These are phyloP conservation scores for Juglanconis oblonga DNA, from an alignment of 2,329 filamentous ascomycete genomes.

Conservation along the genomic window DNA sequence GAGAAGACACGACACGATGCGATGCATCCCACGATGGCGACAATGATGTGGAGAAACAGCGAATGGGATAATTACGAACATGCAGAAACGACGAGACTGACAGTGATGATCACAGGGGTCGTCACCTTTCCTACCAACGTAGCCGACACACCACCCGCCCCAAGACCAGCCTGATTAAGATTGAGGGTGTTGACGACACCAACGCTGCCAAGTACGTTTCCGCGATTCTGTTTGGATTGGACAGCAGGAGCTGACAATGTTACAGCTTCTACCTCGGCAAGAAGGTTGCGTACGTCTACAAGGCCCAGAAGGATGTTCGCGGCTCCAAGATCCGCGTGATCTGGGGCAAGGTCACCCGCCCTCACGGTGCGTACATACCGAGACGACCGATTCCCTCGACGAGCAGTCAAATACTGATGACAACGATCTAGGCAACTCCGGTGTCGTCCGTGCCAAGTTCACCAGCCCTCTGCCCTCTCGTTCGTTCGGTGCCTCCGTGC, in stretches of 20 bases:
- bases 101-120: slow-evolving; percentile 63
- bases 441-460: slow-evolving; percentile 98
- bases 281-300: slow-evolving; percentile 98
- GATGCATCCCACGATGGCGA: slow-evolving; percentile 7
- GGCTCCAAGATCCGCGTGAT: slow-evolving; percentile 99
- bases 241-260: slow-evolving; percentile 24
- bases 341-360: slow-evolving; percentile 97
- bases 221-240: slow-evolving; percentile 13
- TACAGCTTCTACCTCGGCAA: slow-evolving; percentile 93
- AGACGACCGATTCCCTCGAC: slow-evolving; percentile 11
- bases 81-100: slow-evolving; percentile 24
- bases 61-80: slow-evolving; percentile 6
- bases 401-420: slow-evolving; percentile 8
- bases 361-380: slow-evolving; percentile 69
- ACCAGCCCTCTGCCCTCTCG: slow-evolving; percentile 91
- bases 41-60: slow-evolving; percentile 22
- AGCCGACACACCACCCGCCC: slow-evolving; percentile 89
- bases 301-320: slow-evolving; percentile 88
- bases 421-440: slow-evolving; percentile 74
- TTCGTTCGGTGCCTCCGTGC: slow-evolving; percentile 93
- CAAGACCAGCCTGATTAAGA: slow-evolving; percentile 92
- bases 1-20: slow-evolving; percentile 1
- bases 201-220: slow-evolving; percentile 76
- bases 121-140: slow-evolving; percentile 97
- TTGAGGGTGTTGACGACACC: slow-evolving; percentile 93